Percentiles rank a stretch among this genome's conserved stretches.
Conservation (phyloP, 1,284 basidiomycete species). For the Boletus hoseneyae region DNA sequence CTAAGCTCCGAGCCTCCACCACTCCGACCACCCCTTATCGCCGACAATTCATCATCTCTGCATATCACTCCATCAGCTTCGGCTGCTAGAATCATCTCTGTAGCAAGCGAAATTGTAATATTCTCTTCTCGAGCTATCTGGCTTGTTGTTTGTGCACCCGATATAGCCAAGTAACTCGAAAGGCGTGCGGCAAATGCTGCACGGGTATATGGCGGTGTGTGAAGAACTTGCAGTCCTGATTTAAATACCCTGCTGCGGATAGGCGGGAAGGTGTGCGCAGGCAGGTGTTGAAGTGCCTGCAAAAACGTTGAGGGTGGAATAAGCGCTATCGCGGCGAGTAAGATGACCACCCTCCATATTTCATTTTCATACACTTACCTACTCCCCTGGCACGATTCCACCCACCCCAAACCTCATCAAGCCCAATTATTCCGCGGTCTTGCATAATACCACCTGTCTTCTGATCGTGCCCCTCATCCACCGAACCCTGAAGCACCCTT, state of each 20-base stretch:
- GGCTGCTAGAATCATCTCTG: conserved; percentile 71
- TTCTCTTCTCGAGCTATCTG: conserved; percentile 68
- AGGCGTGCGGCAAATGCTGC: conserved; percentile 66
- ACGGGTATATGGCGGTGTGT: conserved; percentile 74
- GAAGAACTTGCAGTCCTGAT: conserved; percentile 76
- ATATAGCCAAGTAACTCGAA: conserved; percentile 46
- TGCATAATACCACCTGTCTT: conserved; percentile 55
- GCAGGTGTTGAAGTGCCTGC: conserved; percentile 67
- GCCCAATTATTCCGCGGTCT: conserved; percentile 73
- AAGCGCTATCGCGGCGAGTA: conserved; percentile 52
- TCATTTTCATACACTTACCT: conserved; percentile 43
- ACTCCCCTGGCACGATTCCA: conserved; percentile 97
- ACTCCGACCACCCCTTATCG: conserved; percentile 37
- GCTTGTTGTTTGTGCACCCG: conserved; percentile 51
- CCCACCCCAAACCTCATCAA: conserved; percentile 96
- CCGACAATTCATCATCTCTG: conserved; percentile 62
- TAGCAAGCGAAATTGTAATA: conserved; percentile 66
- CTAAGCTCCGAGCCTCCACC: conserved; percentile 34
- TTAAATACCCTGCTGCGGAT: conserved; percentile 69
- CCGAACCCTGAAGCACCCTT: conserved; percentile 60
- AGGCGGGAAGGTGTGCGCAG: conserved; percentile 62
- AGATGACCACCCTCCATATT: neutral
- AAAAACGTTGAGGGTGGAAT: conserved; percentile 86
- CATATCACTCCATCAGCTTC: conserved; percentile 67
- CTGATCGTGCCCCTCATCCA: conserved; percentile 9